These are phyloP conservation scores for Cladosporium sp. DNA, from an alignment of 2,329 filamentous ascomycete species.

Conservation along the genomic window DNA sequence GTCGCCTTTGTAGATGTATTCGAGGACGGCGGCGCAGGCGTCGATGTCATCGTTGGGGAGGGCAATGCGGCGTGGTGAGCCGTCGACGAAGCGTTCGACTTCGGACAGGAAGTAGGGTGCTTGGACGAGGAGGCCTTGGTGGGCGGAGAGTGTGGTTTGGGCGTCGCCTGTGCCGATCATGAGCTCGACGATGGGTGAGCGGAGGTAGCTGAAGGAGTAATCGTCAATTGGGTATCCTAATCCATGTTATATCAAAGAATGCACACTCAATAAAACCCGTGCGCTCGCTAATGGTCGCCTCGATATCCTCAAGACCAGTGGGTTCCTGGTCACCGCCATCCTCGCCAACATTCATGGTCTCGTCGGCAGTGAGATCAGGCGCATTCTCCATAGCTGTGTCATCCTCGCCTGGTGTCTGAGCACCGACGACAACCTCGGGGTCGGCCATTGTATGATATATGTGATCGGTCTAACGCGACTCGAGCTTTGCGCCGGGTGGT, in stretches of 20 bases:
- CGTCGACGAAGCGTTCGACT: constrained; percentile 58
- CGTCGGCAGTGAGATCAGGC: constrained; percentile 20
- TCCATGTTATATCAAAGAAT: background rate
- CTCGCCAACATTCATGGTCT: constrained; percentile 16
- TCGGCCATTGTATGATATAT: constrained; percentile 27
- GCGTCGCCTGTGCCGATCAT: constrained; percentile 49
- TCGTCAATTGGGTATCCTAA: background rate
- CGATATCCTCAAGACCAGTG: constrained; percentile 39
- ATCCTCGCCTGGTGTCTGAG: constrained; percentile 20
- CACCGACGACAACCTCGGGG: constrained; percentile 28
- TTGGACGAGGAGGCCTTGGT: constrained; percentile 69
- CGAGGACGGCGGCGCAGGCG: constrained; percentile 72
- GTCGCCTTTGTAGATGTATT: constrained; percentile 79
- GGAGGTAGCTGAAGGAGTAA: constrained; percentile 40
- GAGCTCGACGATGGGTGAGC: constrained; percentile 46
- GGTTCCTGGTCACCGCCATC: constrained; percentile 29
- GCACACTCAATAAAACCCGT: constrained; percentile 45
- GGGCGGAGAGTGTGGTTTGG: constrained; percentile 66
- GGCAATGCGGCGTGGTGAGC: constrained; percentile 58
- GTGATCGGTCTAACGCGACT: background rate
- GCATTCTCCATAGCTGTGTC: constrained; percentile 44
- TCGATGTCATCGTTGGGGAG: constrained; percentile 66
- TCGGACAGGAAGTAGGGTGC: constrained; percentile 70
- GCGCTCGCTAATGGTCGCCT: constrained; percentile 37
- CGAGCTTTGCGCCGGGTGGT: constrained; percentile 4